Evolutionary conservation across 768 basidiomycete species (phyloP), one percentile per base, ranked within the genome.

Genomic region (Lactifluus piperatus): DNA sequence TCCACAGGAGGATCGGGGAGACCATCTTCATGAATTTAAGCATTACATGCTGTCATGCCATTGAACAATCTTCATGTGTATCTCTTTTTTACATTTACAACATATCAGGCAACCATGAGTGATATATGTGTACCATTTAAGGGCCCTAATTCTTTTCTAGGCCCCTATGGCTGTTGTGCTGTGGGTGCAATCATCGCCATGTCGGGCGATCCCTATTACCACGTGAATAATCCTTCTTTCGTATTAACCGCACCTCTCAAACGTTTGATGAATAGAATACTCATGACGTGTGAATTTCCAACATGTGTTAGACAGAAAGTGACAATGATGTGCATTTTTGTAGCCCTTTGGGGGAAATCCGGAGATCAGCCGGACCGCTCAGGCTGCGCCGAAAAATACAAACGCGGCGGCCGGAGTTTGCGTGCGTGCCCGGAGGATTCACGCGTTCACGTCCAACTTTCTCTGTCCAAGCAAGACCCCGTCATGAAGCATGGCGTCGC

Each of bases 401-500:
- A 10, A 14, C 39, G 39, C 39, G 39, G 39, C 39, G 5, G 39
- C 39, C 39, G 39, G 4, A 18, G 37, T 1, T 1, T n/a, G 24
- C 4, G 30, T 4, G 30, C 30, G 30, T 32, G 7, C n/a, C n/a
- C n/a, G n/a, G n/a, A n/a, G n/a, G n/a, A n/a, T n/a, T n/a, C n/a
- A 34, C 34, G 1, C 3, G 3, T 11, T 39, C 37, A 39, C 37
- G 5, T 39, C 16, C 14, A 39, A 18, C 37, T 2, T 36, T 18
- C 37, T 39, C 37, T 39, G 16, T 14, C 37, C 29, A 20, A 8
- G 16, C 29, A 20, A 8, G 16, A 37, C 50, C 53, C 65, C 61
- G 66, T 67, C 64, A 94, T 95, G 93, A 93, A 95, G 77, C 94
- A 97, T 83, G 91, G 93, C 41, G 79, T 91, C 56, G 90, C 91